Evolutionary conservation across 1,139 yeast genomes (phyloP), one percentile per base, ranked within the genome.

Genomic region (Saccharomycopsis phalli): DNA sequence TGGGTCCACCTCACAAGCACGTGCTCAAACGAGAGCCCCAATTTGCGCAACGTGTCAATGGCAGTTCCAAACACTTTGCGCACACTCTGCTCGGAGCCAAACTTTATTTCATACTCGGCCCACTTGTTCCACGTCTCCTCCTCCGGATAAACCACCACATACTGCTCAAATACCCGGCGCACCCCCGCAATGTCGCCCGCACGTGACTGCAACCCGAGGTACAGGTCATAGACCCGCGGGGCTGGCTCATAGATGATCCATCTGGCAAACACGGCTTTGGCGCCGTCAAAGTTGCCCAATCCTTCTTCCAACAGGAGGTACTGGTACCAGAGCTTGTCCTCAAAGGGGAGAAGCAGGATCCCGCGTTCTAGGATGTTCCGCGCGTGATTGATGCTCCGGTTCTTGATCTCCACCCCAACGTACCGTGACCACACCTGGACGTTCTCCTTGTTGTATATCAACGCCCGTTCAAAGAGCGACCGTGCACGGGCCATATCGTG

Each of bases 391-490:
- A 86, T 69, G 52, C 82, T 84, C 49, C 76, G 71, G 35, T 71
- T 68, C 47, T 79, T 70, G 40, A 88, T 62, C 59, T 91, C 98
- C 35, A 77, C 59, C 52, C 84, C 91, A 23, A 86, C 71, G 56
- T 91, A 91, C 29, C 83, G 71, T 11, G 81, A 69, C 97, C 98
- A 91, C 44, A 91, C 61, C 7, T 94, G 91, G 1, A 88, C 75
- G 48, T 80, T 74, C 2, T 75, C 67, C n/a, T 68, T 65, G 53
- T 84, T 81, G 3, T 84, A 87, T 44, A 77, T 82, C 30, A 91
- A 57, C 0, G 95, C 95, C 40, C 98, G 66, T 58, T 91, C 98
- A 60, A 81, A 83, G 10, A 91, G 68, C 0, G 95, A 84, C 43
- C 97, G 63, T 0, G 94, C 95, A n/a, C 79, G 58, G 25, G 82